Percentiles rank a stretch among this genome's conserved stretches.
phyloP scores from a whole-genome alignment of 768 basidiomycete species.

The Lactifluus hygrophoroides region DNA sequence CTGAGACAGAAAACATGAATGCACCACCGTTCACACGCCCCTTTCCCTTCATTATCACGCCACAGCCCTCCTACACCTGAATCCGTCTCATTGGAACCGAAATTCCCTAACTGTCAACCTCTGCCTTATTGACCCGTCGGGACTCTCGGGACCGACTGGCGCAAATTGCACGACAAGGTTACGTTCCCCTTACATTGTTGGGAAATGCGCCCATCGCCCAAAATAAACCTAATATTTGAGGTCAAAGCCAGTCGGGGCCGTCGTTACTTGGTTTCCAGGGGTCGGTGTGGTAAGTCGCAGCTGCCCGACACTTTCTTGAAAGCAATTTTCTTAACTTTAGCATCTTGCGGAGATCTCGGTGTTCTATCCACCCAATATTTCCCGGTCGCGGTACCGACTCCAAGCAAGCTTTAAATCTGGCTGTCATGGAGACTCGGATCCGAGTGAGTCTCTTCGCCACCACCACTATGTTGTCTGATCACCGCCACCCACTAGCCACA shows the following conservation, averaged over 20 bases:
- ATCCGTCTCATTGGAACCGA: background rate
- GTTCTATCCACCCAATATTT: background rate
- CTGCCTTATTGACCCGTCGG: background rate
- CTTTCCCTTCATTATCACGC: background rate
- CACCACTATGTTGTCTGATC: too few species aligned
- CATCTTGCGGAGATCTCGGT: background rate
- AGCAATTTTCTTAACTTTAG: background rate
- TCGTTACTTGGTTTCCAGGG: background rate
- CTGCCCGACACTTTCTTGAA: background rate
- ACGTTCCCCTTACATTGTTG: background rate
- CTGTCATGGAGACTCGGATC: background rate
- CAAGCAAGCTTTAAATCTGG: background rate
- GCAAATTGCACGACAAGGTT: background rate
- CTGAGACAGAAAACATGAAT: too few species aligned
- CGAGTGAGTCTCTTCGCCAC: background rate
- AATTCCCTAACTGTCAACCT: background rate
- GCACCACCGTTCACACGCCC: too few species aligned
- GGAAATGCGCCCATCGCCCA: background rate
- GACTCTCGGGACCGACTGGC: background rate
- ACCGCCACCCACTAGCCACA: too few species aligned
- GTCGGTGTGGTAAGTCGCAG: background rate
- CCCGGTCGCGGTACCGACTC: background rate
- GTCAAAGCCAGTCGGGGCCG: background rate
- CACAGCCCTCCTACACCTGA: background rate
- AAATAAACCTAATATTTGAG: background rate